phyloP scores from a whole-genome alignment of 2,329 filamentous ascomycete genomes.

The Calycina herbarum region DNA sequence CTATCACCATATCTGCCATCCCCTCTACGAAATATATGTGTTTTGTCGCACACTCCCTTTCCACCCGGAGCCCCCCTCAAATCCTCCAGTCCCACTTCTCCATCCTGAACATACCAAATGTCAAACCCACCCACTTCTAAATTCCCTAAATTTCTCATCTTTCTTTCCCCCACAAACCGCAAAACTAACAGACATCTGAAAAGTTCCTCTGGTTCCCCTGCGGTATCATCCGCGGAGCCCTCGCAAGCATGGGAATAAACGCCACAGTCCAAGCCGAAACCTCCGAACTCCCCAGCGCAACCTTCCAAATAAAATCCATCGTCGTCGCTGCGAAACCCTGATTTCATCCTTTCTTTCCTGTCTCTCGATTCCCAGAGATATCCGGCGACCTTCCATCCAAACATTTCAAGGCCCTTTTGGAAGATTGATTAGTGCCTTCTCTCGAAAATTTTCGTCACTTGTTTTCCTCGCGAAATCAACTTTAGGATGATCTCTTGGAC shows the following conservation, averaged over 20 bases:
- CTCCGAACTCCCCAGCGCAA: slow-evolving; percentile 79
- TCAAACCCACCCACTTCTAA: too few species aligned
- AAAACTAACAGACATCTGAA: slow-evolving; percentile 6
- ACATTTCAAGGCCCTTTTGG: too few species aligned
- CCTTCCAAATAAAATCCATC: slow-evolving; percentile 93
- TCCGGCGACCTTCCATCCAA: too few species aligned
- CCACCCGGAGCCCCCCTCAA: not conserved
- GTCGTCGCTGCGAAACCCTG: slow-evolving; percentile 8
- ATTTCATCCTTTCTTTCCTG: not conserved
- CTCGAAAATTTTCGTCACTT: too few species aligned
- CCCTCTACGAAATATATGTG: not conserved
- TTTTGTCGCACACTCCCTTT: too few species aligned
- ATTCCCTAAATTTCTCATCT: too few species aligned
- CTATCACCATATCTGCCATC: too few species aligned
- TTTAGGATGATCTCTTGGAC: too few species aligned
- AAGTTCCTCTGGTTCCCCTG: slow-evolving; percentile 96
- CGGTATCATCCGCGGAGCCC: slow-evolving; percentile 85
- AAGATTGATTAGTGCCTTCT: too few species aligned
- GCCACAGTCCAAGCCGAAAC: slow-evolving; percentile 91
- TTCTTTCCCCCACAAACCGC: too few species aligned
- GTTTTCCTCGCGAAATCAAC: too few species aligned
- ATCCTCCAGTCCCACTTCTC: not conserved
- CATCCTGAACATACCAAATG: not conserved
- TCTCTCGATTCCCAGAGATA: not conserved
- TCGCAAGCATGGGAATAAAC: slow-evolving; percentile 87